A percentile compares a stretch with the other conserved stretches of the same genome.
Evolutionary conservation across 2,329 filamentous ascomycete genomes (phyloP).

Genomic region (Aspergillus carbonarius): DNA sequence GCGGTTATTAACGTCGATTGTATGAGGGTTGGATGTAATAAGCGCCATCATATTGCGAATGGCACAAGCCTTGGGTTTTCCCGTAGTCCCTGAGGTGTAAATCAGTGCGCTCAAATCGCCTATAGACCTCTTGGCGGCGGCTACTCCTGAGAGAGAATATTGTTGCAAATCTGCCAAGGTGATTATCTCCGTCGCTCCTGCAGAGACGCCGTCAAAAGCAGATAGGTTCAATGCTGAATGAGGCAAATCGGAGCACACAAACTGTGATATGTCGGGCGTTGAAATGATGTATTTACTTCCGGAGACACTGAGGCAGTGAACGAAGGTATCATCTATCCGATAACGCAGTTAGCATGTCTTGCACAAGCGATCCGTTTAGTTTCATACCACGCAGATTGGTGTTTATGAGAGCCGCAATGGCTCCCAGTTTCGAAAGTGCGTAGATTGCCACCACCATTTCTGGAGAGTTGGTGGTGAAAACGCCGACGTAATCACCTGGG

Average conservation of each 20-base stretch:
- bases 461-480: constrained; percentile 51
- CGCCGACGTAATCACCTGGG: constrained; percentile 44
- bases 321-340: constrained; percentile 44
- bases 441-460: constrained; percentile 49
- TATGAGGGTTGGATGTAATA: constrained; percentile 37
- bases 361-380: background rate
- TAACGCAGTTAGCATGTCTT: background rate
- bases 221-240: constrained; percentile 41
- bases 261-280: constrained; percentile 44
- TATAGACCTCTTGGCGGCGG: constrained; percentile 33
- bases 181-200: constrained; percentile 25
- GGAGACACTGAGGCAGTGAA: constrained; percentile 47
- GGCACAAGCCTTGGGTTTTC: constrained; percentile 48
- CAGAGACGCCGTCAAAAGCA: constrained; percentile 34
- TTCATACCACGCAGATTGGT: constrained; percentile 46
- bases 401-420: constrained; percentile 48
- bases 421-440: constrained; percentile 49
- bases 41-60: constrained; percentile 42
- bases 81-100: constrained; percentile 52
- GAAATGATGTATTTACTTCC: constrained; percentile 43
- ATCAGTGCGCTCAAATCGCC: constrained; percentile 43
- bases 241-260: constrained; percentile 34
- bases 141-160: constrained; percentile 22
- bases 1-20: constrained; percentile 37
- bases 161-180: constrained; percentile 27